Conservation (phyloP, 768 basidiomycete genomes). For the Fistulinella prunicolor region DNA sequence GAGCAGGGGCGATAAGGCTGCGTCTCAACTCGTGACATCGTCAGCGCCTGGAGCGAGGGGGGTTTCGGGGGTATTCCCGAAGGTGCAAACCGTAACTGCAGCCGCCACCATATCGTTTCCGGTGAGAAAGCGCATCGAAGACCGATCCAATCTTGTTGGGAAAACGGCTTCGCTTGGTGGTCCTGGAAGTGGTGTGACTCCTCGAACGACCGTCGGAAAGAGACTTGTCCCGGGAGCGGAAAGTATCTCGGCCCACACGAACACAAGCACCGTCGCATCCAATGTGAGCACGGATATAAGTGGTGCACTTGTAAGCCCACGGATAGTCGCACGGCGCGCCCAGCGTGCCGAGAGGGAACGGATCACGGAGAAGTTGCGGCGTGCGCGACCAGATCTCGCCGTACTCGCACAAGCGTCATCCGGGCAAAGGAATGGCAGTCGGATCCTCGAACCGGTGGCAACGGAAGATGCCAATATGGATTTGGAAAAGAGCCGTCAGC, state of each 20-base stretch:
- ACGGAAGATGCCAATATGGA: slow-evolving; percentile 19
- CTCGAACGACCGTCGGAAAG: not conserved
- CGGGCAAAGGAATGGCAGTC: not conserved
- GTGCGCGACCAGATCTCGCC: slow-evolving; percentile 41
- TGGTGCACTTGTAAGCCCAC: slow-evolving; percentile 10
- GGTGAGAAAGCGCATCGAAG: slow-evolving; percentile 13
- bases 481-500: slow-evolving; percentile 26
- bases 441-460: not conserved
- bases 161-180: slow-evolving; percentile 5
- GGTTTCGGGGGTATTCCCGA: not conserved
- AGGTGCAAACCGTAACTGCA: not conserved
- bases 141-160: not conserved
- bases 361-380: slow-evolving; percentile 40
- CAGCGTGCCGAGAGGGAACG: slow-evolving; percentile 19
- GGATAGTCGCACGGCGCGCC: slow-evolving; percentile 17
- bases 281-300: not conserved
- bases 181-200: not conserved
- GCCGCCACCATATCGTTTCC: slow-evolving; percentile 20
- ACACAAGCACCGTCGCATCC: not conserved
- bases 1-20: not conserved
- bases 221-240: not conserved
- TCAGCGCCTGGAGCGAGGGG: not conserved
- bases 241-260: not conserved
- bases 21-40: not conserved
- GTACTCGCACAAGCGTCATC: not conserved